Evolutionary conservation across 257 asterid species (phyloP).

Genomic region (Primulina huaijiensis): DNA sequence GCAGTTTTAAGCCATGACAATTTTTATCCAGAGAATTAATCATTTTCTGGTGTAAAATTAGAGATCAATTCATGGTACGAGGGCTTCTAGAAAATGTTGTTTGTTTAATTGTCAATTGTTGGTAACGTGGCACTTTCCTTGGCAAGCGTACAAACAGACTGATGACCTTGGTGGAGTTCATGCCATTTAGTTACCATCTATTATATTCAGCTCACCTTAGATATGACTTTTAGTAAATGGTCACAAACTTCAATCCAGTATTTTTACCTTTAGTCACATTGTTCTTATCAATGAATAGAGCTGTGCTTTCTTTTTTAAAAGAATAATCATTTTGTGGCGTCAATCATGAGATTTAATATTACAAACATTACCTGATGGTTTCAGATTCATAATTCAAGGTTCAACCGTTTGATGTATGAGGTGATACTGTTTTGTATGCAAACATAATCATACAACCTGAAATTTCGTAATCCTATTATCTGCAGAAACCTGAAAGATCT

Average conservation of each 20-base stretch:
- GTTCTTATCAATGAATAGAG: not conserved
- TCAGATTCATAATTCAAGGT: not conserved
- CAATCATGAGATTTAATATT: too few relatives aligned
- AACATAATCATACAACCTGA: not conserved
- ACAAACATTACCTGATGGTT: not conserved
- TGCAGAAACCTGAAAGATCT: constrained; percentile 76
- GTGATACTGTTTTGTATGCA: too few relatives aligned
- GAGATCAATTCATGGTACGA: not conserved
- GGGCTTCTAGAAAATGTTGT: not conserved
- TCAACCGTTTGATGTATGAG: too few relatives aligned
- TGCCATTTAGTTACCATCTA: not conserved
- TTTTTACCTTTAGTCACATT: not conserved
- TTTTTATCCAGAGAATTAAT: not conserved
- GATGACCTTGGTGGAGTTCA: not conserved
- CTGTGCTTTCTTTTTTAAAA: too few relatives aligned
- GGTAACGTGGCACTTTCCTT: not conserved
- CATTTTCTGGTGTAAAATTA: too few relatives aligned
- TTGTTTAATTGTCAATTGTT: too few relatives aligned
- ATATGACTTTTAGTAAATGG: not conserved
- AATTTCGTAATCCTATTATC: not conserved
- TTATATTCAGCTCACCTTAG: not conserved
- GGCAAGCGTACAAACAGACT: not conserved
- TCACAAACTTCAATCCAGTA: not conserved
- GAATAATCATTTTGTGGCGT: too few relatives aligned
- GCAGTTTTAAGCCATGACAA: not conserved